These are phyloP conservation scores for Mycena metata DNA, from an alignment of 768 basidiomycete genomes.

Conservation along the genomic window DNA sequence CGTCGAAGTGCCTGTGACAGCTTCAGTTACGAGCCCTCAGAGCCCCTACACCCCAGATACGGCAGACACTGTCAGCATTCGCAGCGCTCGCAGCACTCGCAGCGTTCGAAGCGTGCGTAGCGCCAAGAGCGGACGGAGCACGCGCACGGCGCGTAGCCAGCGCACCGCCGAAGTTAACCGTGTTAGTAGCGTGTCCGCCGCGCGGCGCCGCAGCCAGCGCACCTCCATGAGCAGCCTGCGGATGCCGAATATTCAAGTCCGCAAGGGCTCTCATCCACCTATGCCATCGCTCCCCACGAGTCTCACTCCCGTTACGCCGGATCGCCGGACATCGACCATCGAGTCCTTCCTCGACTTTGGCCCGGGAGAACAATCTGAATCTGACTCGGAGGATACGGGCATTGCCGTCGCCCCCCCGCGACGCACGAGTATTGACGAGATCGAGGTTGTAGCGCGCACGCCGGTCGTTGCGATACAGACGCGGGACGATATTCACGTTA, in stretches of 20 bases:
- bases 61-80: conserved; percentile 51
- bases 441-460: conserved; percentile 37
- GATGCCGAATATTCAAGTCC: conserved; percentile 54
- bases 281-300: conserved; percentile 21
- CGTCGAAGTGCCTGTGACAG: background rate
- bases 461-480: conserved; percentile 39
- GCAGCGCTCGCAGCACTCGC: conserved; percentile 43
- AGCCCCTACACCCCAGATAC: background rate
- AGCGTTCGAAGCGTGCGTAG: conserved; percentile 54
- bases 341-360: conserved; percentile 54
- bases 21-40: background rate
- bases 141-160: conserved; percentile 41
- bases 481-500: conserved; percentile 48
- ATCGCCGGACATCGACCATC: conserved; percentile 30
- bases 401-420: conserved; percentile 13
- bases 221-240: conserved; percentile 78
- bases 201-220: conserved; percentile 72
- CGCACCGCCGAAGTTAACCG: conserved; percentile 45
- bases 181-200: conserved; percentile 68
- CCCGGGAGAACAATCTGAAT: conserved; percentile 22
- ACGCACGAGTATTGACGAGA: conserved; percentile 45
- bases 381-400: conserved; percentile 17
- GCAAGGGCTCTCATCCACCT: conserved; percentile 37
- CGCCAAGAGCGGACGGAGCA: conserved; percentile 51
- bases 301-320: conserved; percentile 15